Evolutionary conservation across 345 rosid species (phyloP).

Genomic region (Abelmoschus esculentus): DNA sequence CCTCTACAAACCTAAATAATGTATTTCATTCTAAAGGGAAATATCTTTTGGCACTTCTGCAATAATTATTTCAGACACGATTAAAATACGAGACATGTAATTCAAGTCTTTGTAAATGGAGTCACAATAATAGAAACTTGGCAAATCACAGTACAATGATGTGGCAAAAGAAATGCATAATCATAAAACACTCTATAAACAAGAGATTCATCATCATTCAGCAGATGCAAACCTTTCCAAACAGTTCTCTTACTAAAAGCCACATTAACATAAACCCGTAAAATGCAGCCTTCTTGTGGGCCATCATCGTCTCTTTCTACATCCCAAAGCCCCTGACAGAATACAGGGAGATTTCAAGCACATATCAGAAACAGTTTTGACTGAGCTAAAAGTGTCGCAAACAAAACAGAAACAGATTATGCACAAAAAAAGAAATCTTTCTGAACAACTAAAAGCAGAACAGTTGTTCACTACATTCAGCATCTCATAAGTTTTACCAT

Average conservation of each 20-base stretch:
- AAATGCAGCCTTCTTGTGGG: constrained; percentile 53
- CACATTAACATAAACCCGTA: constrained; percentile 65
- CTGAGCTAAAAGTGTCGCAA: not conserved
- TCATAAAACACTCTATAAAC: not conserved
- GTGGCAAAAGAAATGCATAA: not conserved
- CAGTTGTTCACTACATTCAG: not conserved
- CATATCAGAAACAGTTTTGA: not conserved
- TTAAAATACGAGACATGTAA: not conserved
- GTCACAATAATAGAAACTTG: not conserved
- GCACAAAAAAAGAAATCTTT: not conserved
- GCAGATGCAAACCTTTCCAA: constrained; percentile 66
- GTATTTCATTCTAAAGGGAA: not conserved
- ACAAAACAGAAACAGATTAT: not conserved
- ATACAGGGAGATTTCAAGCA: not conserved
- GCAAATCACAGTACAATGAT: not conserved
- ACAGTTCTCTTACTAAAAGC: constrained; percentile 83
- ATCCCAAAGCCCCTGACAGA: constrained; percentile 73
- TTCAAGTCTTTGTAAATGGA: not conserved
- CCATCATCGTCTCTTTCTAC: constrained; percentile 44
- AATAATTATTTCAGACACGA: not conserved
- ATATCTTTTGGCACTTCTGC: not conserved
- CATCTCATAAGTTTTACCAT: not conserved
- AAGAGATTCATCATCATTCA: not conserved
- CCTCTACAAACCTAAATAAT: not conserved
- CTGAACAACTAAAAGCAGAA: not conserved